Conservation (phyloP, 148 eudicot species). For the Cornus suecica region DNA sequence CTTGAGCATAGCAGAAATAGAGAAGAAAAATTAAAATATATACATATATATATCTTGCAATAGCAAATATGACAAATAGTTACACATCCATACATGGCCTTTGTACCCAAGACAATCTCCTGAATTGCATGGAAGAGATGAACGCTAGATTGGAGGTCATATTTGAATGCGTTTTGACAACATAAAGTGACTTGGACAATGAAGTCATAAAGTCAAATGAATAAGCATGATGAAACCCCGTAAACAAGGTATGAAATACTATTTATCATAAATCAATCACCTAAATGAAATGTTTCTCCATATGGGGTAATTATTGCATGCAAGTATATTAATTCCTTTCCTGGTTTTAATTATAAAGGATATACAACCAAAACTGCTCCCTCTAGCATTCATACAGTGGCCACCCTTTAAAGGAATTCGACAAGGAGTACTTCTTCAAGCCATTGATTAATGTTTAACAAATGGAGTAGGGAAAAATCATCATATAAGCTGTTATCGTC, state of each 20-base stretch:
- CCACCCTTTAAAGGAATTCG: background rate
- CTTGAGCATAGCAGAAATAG: too few species aligned
- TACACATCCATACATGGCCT: background rate
- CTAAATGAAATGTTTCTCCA: background rate
- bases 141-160: background rate
- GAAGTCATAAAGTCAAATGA: too few species aligned
- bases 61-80: too few species aligned
- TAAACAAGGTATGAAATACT: background rate
- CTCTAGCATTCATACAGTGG: background rate
- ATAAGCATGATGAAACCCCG: too few species aligned
- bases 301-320: background rate
- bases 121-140: background rate
- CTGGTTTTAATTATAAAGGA: too few species aligned
- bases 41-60: too few species aligned
- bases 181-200: background rate
- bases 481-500: background rate
- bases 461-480: background rate
- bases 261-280: background rate
- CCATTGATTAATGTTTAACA: too few species aligned
- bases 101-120: background rate
- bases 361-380: background rate
- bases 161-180: background rate
- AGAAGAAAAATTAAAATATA: too few species aligned
- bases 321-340: too few species aligned
- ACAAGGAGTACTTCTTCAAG: background rate